Evolutionary conservation across 441 rosid genomes (phyloP), one percentile per base, ranked within the genome.

Genomic region (Rhodomyrtus psidioides): DNA sequence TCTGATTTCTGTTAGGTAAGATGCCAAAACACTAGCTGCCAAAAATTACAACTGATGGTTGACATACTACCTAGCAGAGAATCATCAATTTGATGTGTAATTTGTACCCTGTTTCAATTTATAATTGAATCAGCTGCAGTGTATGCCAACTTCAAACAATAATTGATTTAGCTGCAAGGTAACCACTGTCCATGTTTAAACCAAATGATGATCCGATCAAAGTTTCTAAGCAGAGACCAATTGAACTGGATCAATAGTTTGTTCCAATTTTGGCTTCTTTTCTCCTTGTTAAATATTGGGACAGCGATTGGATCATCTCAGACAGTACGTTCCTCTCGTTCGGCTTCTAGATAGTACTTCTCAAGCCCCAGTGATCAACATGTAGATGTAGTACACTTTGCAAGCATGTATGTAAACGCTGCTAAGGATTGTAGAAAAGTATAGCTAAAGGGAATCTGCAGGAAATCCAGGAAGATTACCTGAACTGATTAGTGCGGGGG

Each of bases 401-500:
- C 79, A 39, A 70, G 79, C n/a, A 34, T 12, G n/a, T 39, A 34
- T 34, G 79, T 24, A 21, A 70, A 70, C 49, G 49, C 76, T 30
- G 44, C 49, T 21, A 39, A 5, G n/a, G 79, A 10, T 7, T 21
- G 79, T 21, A 70, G 49, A 34, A 39, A 15, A 42, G 79, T 14
- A n/a, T 39, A 39, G 79, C 16, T 39, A 70, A 70, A 21, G 49
- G 79, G 34, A 65, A 12, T 34, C n/a, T 19, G 76, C 4, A 65
- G 15, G 14, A 34, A 70, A 70, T 70, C n/a, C 12, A 49, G 57
- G 30, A 65, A 57, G 39, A 65, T 24, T 82, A 86, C 88, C 85
- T 28, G 79, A 86, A 83, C 28, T 86, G 88, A 55, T 83, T 23
- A 7, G 88, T 86, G 83, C 24, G 83, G 4, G 75, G 59, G 44